phyloP scores from a whole-genome alignment of 2,329 filamentous ascomycete species.

The Cercospora canescens region DNA sequence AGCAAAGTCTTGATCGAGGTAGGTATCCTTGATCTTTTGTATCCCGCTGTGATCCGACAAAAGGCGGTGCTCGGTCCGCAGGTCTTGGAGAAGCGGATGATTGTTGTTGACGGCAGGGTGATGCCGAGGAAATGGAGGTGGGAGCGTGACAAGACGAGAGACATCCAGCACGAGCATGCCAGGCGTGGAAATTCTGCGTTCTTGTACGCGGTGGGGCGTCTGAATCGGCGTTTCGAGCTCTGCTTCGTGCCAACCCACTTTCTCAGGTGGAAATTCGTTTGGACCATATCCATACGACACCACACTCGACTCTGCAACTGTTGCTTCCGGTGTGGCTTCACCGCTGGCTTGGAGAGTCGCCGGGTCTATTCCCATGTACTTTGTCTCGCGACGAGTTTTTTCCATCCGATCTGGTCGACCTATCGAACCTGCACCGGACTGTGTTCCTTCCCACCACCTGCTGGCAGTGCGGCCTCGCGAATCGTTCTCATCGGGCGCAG shows the following conservation, averaged over 20 bases:
- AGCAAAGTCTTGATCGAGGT: conserved; percentile 32
- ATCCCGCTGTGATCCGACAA: conserved; percentile 69
- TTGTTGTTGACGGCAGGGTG: conserved; percentile 95
- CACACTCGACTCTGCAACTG: conserved; percentile 41
- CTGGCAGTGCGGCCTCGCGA: conserved; percentile 86
- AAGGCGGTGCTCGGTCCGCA: conserved; percentile 72
- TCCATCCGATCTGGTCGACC: conserved; percentile 53
- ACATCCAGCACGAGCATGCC: conserved; percentile 64
- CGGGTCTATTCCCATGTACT: conserved; percentile 91
- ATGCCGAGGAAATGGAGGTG: conserved; percentile 90
- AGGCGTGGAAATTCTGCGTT: conserved; percentile 27
- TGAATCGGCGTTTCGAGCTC: conserved; percentile 37
- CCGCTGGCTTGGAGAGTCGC: conserved; percentile 63
- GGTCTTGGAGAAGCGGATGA: conserved; percentile 82
- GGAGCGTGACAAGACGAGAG: conserved; percentile 86
- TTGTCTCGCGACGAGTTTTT: conserved; percentile 84
- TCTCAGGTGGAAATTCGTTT: conserved; percentile 66
- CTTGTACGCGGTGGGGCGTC: conserved; percentile 28
- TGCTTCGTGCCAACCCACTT: conserved; percentile 58
- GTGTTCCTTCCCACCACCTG: conserved; percentile 86
- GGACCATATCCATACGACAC: conserved; percentile 45
- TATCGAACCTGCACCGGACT: conserved; percentile 38
- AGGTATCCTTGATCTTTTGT: conserved; percentile 53
- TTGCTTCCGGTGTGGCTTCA: conserved; percentile 17
- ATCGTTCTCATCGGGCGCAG: conserved; percentile 73